These are phyloP conservation scores for Sporisorium graminicola DNA, from an alignment of 1,284 basidiomycete species.

Conservation along the genomic window DNA sequence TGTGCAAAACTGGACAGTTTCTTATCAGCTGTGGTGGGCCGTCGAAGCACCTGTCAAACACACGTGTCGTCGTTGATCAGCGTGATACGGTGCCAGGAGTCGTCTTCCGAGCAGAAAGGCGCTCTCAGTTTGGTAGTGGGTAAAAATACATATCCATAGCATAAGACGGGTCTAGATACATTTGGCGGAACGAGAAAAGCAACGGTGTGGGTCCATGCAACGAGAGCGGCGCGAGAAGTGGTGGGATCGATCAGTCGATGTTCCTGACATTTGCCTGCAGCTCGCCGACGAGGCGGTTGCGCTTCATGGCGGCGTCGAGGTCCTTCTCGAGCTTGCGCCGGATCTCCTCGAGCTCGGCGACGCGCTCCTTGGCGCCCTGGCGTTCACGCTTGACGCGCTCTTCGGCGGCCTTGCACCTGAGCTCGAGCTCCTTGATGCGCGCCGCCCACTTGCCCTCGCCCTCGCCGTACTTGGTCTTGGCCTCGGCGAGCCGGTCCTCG, in stretches of 20 bases:
- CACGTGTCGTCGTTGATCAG: neutral
- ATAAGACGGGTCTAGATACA: neutral
- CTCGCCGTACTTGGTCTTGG: slow-evolving; percentile 73
- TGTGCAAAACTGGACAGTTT: neutral
- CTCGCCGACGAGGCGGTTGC: slow-evolving; percentile 42
- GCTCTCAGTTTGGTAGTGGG: too few species aligned
- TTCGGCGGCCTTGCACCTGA: slow-evolving; percentile 83
- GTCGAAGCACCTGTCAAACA: too few species aligned
- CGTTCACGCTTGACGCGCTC: slow-evolving; percentile 95
- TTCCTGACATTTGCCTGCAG: slow-evolving; percentile 41
- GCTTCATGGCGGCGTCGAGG: slow-evolving; percentile 39
- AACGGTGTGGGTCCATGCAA: too few species aligned
- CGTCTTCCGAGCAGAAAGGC: too few species aligned
- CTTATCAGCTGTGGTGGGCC: too few species aligned
- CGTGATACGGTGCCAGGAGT: too few species aligned
- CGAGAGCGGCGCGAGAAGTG: too few species aligned
- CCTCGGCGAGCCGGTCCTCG: slow-evolving; percentile 87
- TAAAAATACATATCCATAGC: slow-evolving; percentile 4
- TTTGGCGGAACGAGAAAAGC: neutral
- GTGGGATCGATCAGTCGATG: slow-evolving; percentile 7
- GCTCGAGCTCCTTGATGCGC: slow-evolving; percentile 78
- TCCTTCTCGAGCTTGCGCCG: slow-evolving; percentile 42
- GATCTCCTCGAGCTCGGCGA: slow-evolving; percentile 70
- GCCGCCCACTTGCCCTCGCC: slow-evolving; percentile 64
- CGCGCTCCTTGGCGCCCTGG: slow-evolving; percentile 89